Base-by-base conservation (phyloP, 2,329 filamentous ascomycete species). In the Talaromyces sp. region DNA sequence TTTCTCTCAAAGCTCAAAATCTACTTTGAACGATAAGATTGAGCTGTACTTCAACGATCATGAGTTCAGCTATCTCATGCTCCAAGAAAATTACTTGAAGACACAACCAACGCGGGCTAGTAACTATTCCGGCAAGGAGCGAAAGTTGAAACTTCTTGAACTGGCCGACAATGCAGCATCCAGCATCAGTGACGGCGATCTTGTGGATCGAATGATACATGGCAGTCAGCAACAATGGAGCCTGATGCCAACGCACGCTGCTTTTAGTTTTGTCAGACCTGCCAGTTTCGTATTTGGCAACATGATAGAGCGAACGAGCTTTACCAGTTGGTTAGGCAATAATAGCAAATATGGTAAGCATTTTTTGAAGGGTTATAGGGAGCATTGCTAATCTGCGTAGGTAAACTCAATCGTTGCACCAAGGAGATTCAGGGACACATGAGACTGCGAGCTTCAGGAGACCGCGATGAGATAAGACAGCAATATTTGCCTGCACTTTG, bases 11-110 rank as follows among this genome's bases (percentile, higher is more conserved):
- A 86, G 88, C 57, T 96, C 92, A 77, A 96, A 91, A 68, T 82
- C 91, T 2, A 96, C 92, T 0, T 80, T 99, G 39, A 98, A 98
- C 73, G 93, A 99, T 76, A 99, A 99, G 82, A 95, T 96, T 66
- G 93, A 99, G 77, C 86, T 99, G 1, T 99, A 99, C 76, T 99
- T 99, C 82, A 98, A 99, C 75, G 95, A 99, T 70, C 95, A 99
- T 72, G 95, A 99, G 70, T 96, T 98, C 78, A 97, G 92, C 71
- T 95, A 88, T 72, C 82, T 99, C 60, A 98, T 99, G 95, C 87
- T 99, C 54, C 95, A 99, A 74, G 96, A 99, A 76, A 99, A 99
- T 73, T 99, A 99, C 69, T 83, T 99, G 12, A 89, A 87, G 66
- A 92, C 92, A 1, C 91, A 88, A 65, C 95, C 95, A 2, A 83